Percentiles rank a stretch among this genome's conserved stretches.
Conservation (phyloP, 257 asterid genomes). For the Lithospermum erythrorhizon region DNA sequence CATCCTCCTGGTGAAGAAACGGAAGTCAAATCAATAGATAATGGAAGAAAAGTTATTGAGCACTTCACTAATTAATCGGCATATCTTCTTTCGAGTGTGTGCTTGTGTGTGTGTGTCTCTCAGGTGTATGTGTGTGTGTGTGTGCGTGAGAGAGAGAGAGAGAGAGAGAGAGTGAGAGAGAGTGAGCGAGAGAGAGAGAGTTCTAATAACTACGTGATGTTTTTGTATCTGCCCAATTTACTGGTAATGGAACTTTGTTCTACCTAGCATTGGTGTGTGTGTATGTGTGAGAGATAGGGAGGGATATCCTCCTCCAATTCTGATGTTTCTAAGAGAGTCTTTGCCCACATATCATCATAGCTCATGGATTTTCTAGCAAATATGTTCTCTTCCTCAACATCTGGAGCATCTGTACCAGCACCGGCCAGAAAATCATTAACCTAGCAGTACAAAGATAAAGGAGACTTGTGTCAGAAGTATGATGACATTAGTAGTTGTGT, state of each 20-base stretch:
- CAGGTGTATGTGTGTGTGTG: too few relatives aligned
- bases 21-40: too few relatives aligned
- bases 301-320: constrained; percentile 57
- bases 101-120: too few relatives aligned
- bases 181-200: too few relatives aligned
- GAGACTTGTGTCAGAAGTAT: constrained; percentile 1
- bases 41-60: not conserved
- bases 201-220: too few relatives aligned
- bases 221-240: too few relatives aligned
- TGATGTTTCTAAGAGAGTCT: constrained; percentile 85
- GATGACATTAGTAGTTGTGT: not conserved
- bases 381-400: constrained; percentile 90
- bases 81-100: not conserved
- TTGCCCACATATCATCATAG: constrained; percentile 99
- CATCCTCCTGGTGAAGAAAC: constrained; percentile 59
- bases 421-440: constrained; percentile 97
- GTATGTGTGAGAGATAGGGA: not conserved
- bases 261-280: too few relatives aligned
- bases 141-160: too few relatives aligned
- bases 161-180: too few relatives aligned
- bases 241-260: too few relatives aligned
- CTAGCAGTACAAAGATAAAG: constrained; percentile 24
- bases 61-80: not conserved
- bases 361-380: constrained; percentile 88
- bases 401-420: constrained; percentile 99